Evolutionary conservation across 2,329 filamentous ascomycete species (phyloP), one percentile per base, ranked within the genome.

Genomic region (Hymenoscyphus linearis): DNA sequence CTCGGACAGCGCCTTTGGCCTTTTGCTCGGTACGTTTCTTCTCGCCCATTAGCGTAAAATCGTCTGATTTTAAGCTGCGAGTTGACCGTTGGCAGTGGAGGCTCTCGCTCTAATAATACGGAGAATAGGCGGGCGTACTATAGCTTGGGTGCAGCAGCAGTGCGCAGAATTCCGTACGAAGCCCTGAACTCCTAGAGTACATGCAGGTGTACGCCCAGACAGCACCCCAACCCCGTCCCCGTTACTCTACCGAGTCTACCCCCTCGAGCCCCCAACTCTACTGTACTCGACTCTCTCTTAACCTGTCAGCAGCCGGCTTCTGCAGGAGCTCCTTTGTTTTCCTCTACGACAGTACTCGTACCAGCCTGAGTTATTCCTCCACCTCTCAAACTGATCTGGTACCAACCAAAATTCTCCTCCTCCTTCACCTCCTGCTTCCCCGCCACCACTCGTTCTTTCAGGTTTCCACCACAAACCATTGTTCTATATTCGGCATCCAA

Each of bases 291-390:
- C n/a, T n/a, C 18, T 9, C 3, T 22, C 40, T 9, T 16, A 44
- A 44, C 54, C 55, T 61, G 59, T 61, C 59, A 61, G 59, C 59
- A 54, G 44, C 44, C 44, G 55, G 56, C 52, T 59, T 47, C 52
- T 59, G 55, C 62, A 61, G 57, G 57, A 62, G n/a, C 22, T 54
- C 53, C 50, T 56, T 54, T 54, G 57, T 55, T 40, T 37, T 54
- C 27, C n/a, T n/a, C n/a, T n/a, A n/a, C n/a, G n/a, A 6, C 40
- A 44, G 6, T 18, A 2, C 37, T 44, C 16, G 16, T 6, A n/a
- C 40, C n/a, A 22, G 10, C n/a, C n/a, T n/a, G n/a, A n/a, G n/a
- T n/a, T 31, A 31, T 31, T 9, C 31, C 31, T 31, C 31, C 6
- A 31, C 6, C 31, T 31, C 31, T 9, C 2, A 31, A 31, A 31